phyloP scores from a whole-genome alignment of 495 filamentous ascomycete genomes.

The Neurospora hispaniola region DNA sequence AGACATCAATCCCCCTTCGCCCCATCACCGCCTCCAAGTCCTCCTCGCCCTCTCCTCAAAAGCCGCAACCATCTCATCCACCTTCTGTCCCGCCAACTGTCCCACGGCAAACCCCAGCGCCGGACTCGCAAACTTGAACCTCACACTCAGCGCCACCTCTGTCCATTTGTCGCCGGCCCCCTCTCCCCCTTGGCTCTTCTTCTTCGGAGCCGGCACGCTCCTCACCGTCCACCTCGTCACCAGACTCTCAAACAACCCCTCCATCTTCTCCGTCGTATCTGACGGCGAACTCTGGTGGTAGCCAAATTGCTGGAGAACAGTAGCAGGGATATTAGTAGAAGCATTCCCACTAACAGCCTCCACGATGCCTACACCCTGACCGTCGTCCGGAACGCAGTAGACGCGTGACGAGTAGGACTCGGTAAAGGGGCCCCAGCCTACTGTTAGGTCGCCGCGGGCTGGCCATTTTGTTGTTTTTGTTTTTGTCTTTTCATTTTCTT shows the following conservation, averaged over 20 bases:
- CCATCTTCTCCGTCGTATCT: slow-evolving; percentile 15
- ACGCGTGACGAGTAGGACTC: slow-evolving; percentile 71
- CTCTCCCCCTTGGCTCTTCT: slow-evolving; percentile 5
- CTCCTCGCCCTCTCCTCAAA: slow-evolving; percentile 73
- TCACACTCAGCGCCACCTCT: slow-evolving; percentile 62
- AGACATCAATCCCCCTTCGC: neutral
- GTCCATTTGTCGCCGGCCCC: slow-evolving; percentile 40
- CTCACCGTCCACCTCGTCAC: slow-evolving; percentile 65
- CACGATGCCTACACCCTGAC: slow-evolving; percentile 35
- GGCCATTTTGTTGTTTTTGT: slow-evolving; percentile 41
- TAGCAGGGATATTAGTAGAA: slow-evolving; percentile 26
- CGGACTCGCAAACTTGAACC: slow-evolving; percentile 76
- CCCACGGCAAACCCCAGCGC: slow-evolving; percentile 69
- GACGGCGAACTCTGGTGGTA: slow-evolving; percentile 8
- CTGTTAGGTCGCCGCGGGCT: slow-evolving; percentile 61
- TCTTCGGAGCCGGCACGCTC: slow-evolving; percentile 14
- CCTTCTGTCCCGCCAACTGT: slow-evolving; percentile 73
- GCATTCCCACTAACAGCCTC: slow-evolving; percentile 67
- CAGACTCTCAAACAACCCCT: slow-evolving; percentile 62
- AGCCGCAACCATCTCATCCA: slow-evolving; percentile 78
- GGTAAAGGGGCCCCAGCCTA: slow-evolving; percentile 73
- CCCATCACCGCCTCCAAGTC: slow-evolving; percentile 31
- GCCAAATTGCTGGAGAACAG: slow-evolving; percentile 29
- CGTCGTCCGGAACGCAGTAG: slow-evolving; percentile 54
- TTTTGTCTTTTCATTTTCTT: slow-evolving; percentile 6